A percentile compares a stretch with the other conserved stretches of the same genome.
Conservation (phyloP, 2,329 filamentous ascomycete genomes). For the Stemphylium lycopersici region DNA sequence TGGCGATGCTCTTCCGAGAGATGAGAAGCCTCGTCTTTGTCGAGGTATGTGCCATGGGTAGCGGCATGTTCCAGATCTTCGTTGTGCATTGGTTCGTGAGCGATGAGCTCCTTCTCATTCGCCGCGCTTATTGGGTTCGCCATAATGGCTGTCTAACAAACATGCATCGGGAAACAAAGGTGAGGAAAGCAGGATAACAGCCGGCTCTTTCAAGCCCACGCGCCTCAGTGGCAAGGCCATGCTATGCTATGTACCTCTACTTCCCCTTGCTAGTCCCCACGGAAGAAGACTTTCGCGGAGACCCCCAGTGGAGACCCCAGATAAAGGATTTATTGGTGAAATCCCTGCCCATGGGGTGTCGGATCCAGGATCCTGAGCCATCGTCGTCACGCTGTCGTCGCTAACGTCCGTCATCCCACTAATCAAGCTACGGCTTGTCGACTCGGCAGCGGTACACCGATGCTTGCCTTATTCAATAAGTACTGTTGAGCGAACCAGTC, state of each 20-base stretch:
- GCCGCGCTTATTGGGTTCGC: slow-evolving; percentile 4
- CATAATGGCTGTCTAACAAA: not conserved
- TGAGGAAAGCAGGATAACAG: not conserved
- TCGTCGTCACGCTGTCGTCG: slow-evolving; percentile 11
- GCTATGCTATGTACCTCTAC: slow-evolving; percentile 20
- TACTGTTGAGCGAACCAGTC: not conserved
- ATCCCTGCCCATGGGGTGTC: slow-evolving; percentile 13
- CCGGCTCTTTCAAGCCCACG: not conserved
- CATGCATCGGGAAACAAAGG: not conserved
- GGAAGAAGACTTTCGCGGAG: slow-evolving; percentile 8
- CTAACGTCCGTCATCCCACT: slow-evolving; percentile 12
- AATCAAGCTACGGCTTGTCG: slow-evolving; percentile 1
- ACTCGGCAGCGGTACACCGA: slow-evolving; percentile 15
- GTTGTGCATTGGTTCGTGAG: slow-evolving; percentile 10
- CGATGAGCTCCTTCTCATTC: slow-evolving; percentile 11
- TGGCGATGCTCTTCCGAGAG: slow-evolving; percentile 55
- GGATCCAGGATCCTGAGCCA: slow-evolving; percentile 11
- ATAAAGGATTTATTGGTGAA: slow-evolving; percentile 10
- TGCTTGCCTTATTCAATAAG: not conserved
- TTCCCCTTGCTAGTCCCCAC: not conserved
- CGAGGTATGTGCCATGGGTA: slow-evolving; percentile 39
- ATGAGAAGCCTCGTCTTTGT: slow-evolving; percentile 34
- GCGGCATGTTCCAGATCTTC: slow-evolving; percentile 34
- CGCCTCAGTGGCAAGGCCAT: slow-evolving; percentile 1
- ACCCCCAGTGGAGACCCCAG: slow-evolving; percentile 28